phyloP scores from a whole-genome alignment of 2,329 filamentous ascomycete genomes.

The Cladophialophora psammophila region DNA sequence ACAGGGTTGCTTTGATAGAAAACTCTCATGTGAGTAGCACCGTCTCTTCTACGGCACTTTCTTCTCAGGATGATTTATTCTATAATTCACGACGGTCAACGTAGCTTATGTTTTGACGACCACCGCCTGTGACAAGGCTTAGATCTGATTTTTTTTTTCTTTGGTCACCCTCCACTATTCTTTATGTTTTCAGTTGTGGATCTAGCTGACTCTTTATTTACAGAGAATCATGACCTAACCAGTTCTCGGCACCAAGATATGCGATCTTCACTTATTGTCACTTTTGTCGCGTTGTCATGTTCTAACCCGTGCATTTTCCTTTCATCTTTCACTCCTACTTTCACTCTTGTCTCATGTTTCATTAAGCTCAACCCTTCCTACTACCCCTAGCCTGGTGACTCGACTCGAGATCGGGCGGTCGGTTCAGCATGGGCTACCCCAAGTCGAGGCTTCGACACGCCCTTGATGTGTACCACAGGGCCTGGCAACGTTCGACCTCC shows the following conservation, averaged over 20 bases:
- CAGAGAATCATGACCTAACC: conserved; percentile 1
- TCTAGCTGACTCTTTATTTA: conserved; percentile 19
- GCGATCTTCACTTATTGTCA: background rate
- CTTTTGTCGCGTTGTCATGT: background rate
- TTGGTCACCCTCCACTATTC: conserved; percentile 3
- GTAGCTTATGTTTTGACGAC: conserved; percentile 82
- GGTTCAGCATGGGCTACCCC: conserved; percentile 29
- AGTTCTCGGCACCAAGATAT: background rate
- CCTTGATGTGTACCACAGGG: conserved; percentile 28
- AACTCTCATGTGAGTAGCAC: conserved; percentile 28
- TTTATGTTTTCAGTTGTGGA: background rate
- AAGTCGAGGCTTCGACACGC: conserved; percentile 29
- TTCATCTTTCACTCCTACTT: background rate
- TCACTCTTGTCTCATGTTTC: background rate
- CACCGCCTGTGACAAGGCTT: conserved; percentile 77
- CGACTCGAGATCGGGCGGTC: background rate
- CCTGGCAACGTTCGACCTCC: conserved; percentile 5
- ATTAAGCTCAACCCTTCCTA: background rate
- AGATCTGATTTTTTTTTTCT: conserved; percentile 46
- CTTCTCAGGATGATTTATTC: conserved; percentile 70
- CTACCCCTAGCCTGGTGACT: background rate
- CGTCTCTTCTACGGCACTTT: conserved; percentile 11
- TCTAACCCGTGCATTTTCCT: background rate
- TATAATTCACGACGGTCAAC: conserved; percentile 82
- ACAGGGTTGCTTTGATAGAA: background rate